Evolutionary conservation across 1,284 basidiomycete genomes (phyloP).

Genomic region (Tylopilus sp.): DNA sequence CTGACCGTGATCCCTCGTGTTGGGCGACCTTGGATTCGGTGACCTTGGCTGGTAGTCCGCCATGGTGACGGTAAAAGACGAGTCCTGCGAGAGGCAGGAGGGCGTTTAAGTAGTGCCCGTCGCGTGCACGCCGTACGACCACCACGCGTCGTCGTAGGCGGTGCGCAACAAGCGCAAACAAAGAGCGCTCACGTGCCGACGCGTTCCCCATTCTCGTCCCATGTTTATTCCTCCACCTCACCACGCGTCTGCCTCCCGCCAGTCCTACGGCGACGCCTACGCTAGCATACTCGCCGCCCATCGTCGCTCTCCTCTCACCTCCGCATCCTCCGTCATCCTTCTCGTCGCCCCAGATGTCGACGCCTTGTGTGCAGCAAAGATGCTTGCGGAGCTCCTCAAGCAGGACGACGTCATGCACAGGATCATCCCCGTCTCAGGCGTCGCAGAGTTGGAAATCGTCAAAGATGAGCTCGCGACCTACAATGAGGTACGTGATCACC

Average conservation of each 20-base stretch:
- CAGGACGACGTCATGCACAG: conserved; percentile 94
- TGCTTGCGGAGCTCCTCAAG: conserved; percentile 86
- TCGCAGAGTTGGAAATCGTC: conserved; percentile 66
- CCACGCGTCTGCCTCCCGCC: conserved; percentile 49
- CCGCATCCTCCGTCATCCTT: conserved; percentile 79
- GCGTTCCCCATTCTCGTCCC: too few species aligned
- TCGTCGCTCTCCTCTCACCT: conserved; percentile 69
- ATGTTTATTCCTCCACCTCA: too few species aligned
- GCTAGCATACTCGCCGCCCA: conserved; percentile 68
- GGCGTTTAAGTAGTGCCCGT: conserved; percentile 29
- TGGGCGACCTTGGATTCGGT: conserved; percentile 34
- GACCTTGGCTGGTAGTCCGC: conserved; percentile 31
- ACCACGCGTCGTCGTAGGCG: conserved; percentile 28
- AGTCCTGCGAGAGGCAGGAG: conserved; percentile 1
- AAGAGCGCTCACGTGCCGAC: conserved; percentile 13
- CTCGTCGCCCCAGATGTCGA: conserved; percentile 89
- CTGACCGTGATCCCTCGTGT: conserved; percentile 44
- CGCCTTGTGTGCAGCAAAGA: conserved; percentile 83
- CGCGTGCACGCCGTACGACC: conserved; percentile 30
- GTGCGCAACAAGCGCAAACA: conserved; percentile 28
- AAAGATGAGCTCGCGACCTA: conserved; percentile 66
- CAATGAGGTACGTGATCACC: conserved; percentile 55
- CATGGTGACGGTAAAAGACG: conserved; percentile 34
- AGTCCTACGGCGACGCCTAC: conserved; percentile 81
- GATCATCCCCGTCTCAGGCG: conserved; percentile 89